Percentiles rank a stretch among this genome's conserved stretches.
Evolutionary conservation across 768 basidiomycete genomes (phyloP).

Genomic region (Paxillus ammoniavirescens): DNA sequence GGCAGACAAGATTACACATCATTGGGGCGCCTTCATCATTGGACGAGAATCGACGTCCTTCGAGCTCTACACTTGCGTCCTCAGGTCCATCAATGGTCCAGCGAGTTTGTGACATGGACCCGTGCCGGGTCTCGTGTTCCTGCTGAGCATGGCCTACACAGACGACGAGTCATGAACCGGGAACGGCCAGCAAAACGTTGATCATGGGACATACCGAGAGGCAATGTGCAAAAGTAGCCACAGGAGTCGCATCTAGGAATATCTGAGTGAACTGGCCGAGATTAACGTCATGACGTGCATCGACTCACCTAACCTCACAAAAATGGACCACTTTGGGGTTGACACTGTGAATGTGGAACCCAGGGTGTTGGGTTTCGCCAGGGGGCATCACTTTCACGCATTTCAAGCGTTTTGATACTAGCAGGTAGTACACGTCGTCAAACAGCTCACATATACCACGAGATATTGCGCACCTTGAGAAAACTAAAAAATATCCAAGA

Average conservation of each 20-base stretch:
- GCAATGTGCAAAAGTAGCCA: constrained; percentile 52
- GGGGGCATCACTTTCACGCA: constrained; percentile 44
- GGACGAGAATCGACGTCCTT: constrained; percentile 46
- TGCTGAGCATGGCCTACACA: constrained; percentile 47
- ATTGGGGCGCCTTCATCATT: constrained; percentile 53
- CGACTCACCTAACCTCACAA: constrained; percentile 43
- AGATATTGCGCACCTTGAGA: no score
- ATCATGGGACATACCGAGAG: constrained; percentile 36
- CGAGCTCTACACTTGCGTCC: constrained; percentile 43
- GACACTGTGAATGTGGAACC: constrained; percentile 42
- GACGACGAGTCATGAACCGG: not conserved
- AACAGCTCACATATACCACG: no score
- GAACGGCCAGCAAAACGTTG: no score
- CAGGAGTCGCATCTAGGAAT: constrained; percentile 31
- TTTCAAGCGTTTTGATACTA: constrained; percentile 45
- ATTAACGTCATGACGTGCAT: no score
- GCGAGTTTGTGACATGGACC: constrained; percentile 50
- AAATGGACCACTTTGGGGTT: constrained; percentile 39
- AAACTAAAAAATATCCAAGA: no score
- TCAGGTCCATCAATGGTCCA: constrained; percentile 52
- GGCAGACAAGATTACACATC: constrained; percentile 53
- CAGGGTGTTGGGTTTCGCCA: constrained; percentile 37
- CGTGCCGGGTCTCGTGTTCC: constrained; percentile 56
- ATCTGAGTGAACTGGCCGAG: no score
- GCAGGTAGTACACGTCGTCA: no score